Conservation (phyloP, 2,329 filamentous ascomycete species). For the Nigrospora osmanthi region DNA sequence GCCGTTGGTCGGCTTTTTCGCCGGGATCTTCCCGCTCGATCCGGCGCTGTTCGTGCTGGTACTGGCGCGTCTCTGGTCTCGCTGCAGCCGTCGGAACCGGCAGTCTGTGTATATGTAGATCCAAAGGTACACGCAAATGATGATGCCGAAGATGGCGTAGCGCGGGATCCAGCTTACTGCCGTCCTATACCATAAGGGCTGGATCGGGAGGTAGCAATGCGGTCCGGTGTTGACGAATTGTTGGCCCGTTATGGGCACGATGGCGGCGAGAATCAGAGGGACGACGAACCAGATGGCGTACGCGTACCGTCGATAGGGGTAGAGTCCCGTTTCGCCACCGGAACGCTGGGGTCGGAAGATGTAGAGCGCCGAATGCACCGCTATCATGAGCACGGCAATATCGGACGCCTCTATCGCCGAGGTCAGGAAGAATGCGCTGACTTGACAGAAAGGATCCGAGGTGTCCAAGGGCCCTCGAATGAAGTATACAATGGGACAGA, state of each 20-base stretch:
- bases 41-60: slow-evolving; percentile 10
- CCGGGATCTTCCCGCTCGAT: slow-evolving; percentile 5
- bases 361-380: slow-evolving; percentile 64
- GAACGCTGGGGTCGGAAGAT: slow-evolving; percentile 50
- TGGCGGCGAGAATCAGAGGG: slow-evolving; percentile 47
- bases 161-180: slow-evolving; percentile 67
- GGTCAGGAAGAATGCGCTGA: slow-evolving; percentile 59
- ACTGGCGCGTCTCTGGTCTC: slow-evolving; percentile 18
- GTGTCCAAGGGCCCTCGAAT: slow-evolving; percentile 39
- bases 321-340: slow-evolving; percentile 54
- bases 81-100: slow-evolving; percentile 30
- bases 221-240: slow-evolving; percentile 18
- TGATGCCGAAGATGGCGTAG: slow-evolving; percentile 58
- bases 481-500: slow-evolving; percentile 56
- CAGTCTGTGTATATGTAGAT: slow-evolving; percentile 62
- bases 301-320: slow-evolving; percentile 55
- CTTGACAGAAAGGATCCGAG: slow-evolving; percentile 53
- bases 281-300: slow-evolving; percentile 49
- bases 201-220: slow-evolving; percentile 59
- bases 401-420: slow-evolving; percentile 65
- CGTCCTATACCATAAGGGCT: slow-evolving; percentile 61
- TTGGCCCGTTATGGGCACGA: slow-evolving; percentile 20
- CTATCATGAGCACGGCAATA: slow-evolving; percentile 63
- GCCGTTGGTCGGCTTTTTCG: slow-evolving; percentile 4
- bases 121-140: slow-evolving; percentile 56